Evolutionary conservation across 768 basidiomycete genomes (phyloP).

Genomic region (Suillus alpinus): DNA sequence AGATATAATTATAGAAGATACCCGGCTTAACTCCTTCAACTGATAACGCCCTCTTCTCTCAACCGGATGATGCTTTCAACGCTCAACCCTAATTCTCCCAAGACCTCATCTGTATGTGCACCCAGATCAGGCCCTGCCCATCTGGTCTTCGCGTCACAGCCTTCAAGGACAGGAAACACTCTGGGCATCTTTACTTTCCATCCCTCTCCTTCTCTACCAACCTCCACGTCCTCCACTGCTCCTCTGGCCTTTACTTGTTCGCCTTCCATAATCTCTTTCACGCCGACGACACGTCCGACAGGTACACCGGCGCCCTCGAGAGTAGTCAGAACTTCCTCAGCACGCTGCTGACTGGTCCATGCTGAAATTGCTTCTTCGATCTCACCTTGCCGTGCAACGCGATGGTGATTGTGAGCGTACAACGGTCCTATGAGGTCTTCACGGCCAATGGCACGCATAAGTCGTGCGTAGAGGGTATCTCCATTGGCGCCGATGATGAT

Average conservation of each 20-base stretch:
- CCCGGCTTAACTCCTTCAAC: not conserved
- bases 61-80: constrained; percentile 36
- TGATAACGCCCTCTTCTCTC: constrained; percentile 41
- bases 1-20: not conserved
- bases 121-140: constrained; percentile 76
- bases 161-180: constrained; percentile 62
- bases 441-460: constrained; percentile 61
- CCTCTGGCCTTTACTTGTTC: constrained; percentile 56
- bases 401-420: constrained; percentile 44
- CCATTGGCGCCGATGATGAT: constrained; percentile 74
- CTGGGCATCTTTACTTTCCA: constrained; percentile 70
- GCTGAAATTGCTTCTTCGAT: constrained; percentile 62
- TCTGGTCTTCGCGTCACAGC: constrained; percentile 52
- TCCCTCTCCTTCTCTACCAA: constrained; percentile 37
- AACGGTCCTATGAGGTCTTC: constrained; percentile 55
- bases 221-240: constrained; percentile 57
- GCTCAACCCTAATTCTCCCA: constrained; percentile 43
- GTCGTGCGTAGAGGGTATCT: constrained; percentile 63
- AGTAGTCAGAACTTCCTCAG: constrained; percentile 49
- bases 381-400: constrained; percentile 40
- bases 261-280: constrained; percentile 59
- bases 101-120: constrained; percentile 49
- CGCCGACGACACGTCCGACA: constrained; percentile 60
- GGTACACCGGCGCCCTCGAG: constrained; percentile 58
- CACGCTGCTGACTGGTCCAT: constrained; percentile 52